phyloP scores from a whole-genome alignment of 2,329 filamentous ascomycete species.

The Conoideocrella luteorostrata region DNA sequence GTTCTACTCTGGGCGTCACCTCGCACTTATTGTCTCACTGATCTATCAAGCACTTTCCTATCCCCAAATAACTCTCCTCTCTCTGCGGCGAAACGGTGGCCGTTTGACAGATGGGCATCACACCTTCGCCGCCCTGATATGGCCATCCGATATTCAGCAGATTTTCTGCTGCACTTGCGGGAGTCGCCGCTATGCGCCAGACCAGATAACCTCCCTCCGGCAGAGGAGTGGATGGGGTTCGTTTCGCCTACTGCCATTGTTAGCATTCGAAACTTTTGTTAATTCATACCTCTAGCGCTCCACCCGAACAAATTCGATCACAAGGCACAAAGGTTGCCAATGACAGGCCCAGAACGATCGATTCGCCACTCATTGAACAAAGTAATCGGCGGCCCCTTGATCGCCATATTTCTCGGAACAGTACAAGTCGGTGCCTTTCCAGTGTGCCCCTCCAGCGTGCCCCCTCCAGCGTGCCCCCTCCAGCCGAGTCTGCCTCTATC shows the following conservation, averaged over 20 bases:
- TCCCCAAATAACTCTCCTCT: neutral
- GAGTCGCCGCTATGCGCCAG: constrained; percentile 78
- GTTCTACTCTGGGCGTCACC: too few relatives aligned
- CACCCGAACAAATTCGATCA: constrained; percentile 39
- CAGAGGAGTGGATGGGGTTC: constrained; percentile 96
- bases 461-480: too few relatives aligned
- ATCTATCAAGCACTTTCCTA: neutral
- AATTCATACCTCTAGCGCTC: constrained; percentile 27
- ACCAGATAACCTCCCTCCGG: constrained; percentile 70
- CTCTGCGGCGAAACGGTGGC: constrained; percentile 15
- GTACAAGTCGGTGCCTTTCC: constrained; percentile 46
- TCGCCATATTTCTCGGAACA: constrained; percentile 49
- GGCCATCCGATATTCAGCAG: constrained; percentile 65
- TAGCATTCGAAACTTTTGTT: neutral
- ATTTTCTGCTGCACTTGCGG: constrained; percentile 68
- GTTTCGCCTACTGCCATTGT: constrained; percentile 18
- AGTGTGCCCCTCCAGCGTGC: too few relatives aligned
- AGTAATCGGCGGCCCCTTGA: constrained; percentile 47
- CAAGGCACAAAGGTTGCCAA: constrained; percentile 33
- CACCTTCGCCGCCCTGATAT: constrained; percentile 32
- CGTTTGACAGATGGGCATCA: constrained; percentile 31
- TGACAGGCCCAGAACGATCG: constrained; percentile 39
- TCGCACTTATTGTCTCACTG: too few relatives aligned
- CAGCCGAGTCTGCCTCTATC: too few relatives aligned
- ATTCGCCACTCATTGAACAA: constrained; percentile 40